Percentiles rank a stretch among this genome's conserved stretches.
Conservation (phyloP, 345 rosid species). For the Adansonia digitata region DNA sequence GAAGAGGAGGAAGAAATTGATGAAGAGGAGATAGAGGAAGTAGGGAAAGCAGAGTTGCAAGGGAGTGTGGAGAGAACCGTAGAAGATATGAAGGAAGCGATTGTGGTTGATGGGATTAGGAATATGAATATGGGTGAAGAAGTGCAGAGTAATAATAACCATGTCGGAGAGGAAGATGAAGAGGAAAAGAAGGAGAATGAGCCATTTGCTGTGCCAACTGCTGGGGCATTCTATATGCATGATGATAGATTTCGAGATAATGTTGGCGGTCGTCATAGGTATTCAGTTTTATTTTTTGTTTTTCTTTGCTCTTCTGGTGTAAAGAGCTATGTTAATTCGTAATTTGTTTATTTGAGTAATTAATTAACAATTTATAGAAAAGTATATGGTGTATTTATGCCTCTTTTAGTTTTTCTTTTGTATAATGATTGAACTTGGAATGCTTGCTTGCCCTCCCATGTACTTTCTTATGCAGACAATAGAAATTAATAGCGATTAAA, state of each 20-base stretch:
- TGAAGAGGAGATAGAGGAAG: constrained; percentile 21
- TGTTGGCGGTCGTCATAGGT: constrained; percentile 64
- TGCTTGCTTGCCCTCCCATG: not conserved
- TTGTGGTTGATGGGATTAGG: constrained; percentile 21
- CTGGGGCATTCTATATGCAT: constrained; percentile 97
- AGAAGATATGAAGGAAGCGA: not conserved
- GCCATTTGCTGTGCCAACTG: constrained; percentile 94
- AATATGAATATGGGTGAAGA: constrained; percentile 21
- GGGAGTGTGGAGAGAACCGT: constrained; percentile 25
- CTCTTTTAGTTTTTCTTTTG: not conserved
- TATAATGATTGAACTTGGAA: not conserved
- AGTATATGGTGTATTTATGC: not conserved
- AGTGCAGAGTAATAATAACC: constrained; percentile 16
- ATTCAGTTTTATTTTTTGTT: not conserved
- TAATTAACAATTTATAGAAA: not conserved
- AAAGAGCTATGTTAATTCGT: not conserved
- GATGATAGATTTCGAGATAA: constrained; percentile 84
- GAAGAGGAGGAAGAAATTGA: constrained; percentile 36
- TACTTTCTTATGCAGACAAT: not conserved
- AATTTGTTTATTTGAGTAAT: not conserved
- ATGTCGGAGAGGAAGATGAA: constrained; percentile 28
- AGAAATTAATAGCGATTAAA: not conserved
- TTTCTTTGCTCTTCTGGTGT: not conserved
- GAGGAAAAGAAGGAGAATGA: constrained; percentile 67
- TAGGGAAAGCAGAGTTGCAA: constrained; percentile 1